A percentile compares a stretch with the other conserved stretches of the same genome.
phyloP scores from a whole-genome alignment of 2,329 filamentous ascomycete species.

The Talaromyces piceae region DNA sequence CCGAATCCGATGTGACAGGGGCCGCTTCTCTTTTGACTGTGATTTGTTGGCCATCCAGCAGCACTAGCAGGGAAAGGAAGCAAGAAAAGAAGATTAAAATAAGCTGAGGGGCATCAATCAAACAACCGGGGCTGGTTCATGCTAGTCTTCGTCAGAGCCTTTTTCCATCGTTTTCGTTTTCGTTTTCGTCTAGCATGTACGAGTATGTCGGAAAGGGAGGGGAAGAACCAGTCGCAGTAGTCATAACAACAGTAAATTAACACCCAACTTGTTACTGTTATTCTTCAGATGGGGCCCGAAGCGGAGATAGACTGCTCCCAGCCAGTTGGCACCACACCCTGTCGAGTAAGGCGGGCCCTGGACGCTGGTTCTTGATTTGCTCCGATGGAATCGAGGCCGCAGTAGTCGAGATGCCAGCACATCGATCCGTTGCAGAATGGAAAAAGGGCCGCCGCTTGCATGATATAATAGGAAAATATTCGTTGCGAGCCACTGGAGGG shows the following conservation, averaged over 20 bases:
- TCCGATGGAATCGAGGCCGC: conserved; percentile 2
- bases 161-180: background rate
- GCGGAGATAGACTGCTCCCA: conserved; percentile 17
- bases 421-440: conserved; percentile 18
- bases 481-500: background rate
- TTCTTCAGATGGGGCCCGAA: conserved; percentile 17
- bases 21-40: background rate
- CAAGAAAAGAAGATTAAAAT: too few relatives aligned
- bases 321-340: conserved; percentile 15
- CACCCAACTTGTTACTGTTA: background rate
- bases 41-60: too few relatives aligned
- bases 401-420: conserved; percentile 22
- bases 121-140: background rate
- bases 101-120: background rate
- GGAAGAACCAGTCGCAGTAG: too few relatives aligned
- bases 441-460: conserved; percentile 1
- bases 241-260: background rate
- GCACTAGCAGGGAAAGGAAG: background rate
- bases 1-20: conserved; percentile 5
- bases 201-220: too few relatives aligned
- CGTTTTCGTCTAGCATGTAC: too few relatives aligned
- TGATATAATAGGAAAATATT: background rate
- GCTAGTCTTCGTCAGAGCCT: background rate
- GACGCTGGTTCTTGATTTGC: background rate
- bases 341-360: conserved; percentile 17